Evolutionary conservation across 202 grass and related monocot genomes (phyloP).

Genomic region (Zoysia matrella): DNA sequence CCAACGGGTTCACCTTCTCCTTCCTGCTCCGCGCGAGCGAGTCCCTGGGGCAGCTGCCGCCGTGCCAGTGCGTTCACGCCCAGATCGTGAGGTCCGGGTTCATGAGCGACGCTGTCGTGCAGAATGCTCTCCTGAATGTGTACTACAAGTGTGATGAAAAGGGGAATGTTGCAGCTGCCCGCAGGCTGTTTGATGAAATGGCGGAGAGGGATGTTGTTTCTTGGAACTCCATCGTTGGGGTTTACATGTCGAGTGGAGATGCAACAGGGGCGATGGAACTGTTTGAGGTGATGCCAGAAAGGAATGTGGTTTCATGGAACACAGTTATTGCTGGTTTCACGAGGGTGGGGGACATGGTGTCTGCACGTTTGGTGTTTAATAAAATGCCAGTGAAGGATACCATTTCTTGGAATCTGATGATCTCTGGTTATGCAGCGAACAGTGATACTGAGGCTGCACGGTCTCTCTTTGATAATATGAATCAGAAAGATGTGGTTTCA

Average conservation of each 20-base stretch:
- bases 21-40: slow-evolving; percentile 56
- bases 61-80: slow-evolving; percentile 42
- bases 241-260: slow-evolving; percentile 44
- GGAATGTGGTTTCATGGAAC: slow-evolving; percentile 59
- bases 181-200: slow-evolving; percentile 53
- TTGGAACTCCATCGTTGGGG: slow-evolving; percentile 59
- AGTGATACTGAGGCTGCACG: slow-evolving; percentile 24
- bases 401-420: slow-evolving; percentile 62
- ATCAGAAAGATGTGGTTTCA: slow-evolving; percentile 56
- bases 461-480: slow-evolving; percentile 44
- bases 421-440: slow-evolving; percentile 42
- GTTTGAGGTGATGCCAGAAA: slow-evolving; percentile 53
- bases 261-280: slow-evolving; percentile 21
- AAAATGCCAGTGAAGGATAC: slow-evolving; percentile 44
- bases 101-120: slow-evolving; percentile 37
- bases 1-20: slow-evolving; percentile 67
- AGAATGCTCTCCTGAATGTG: slow-evolving; percentile 49
- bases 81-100: slow-evolving; percentile 48
- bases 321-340: slow-evolving; percentile 37
- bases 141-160: slow-evolving; percentile 16
- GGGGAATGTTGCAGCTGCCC: neutral
- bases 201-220: slow-evolving; percentile 48
- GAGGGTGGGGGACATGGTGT: slow-evolving; percentile 42
- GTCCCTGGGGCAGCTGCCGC: slow-evolving; percentile 8
- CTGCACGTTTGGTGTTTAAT: slow-evolving; percentile 39